Base-by-base conservation (phyloP, 495 filamentous ascomycete species). In the Penicillium soppii region DNA sequence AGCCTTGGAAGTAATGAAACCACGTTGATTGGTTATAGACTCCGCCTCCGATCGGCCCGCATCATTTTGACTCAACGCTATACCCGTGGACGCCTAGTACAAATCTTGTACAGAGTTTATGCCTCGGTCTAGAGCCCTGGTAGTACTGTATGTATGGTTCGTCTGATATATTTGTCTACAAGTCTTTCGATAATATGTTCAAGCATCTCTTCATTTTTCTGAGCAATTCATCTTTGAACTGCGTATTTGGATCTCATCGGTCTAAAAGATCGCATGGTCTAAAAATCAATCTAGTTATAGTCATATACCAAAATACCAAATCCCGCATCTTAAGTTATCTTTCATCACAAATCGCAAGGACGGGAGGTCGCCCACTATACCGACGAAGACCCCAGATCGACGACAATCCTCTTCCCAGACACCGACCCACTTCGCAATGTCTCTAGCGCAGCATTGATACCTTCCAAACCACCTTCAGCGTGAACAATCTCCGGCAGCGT, bases 361-460 rank as follows among this genome's bases (percentile, higher is more conserved):
- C 5, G 16, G 20, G 17, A 23, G 12, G 20, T 4, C 51, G 13
- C 27, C 3, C 13, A 3, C 22, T 47, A 52, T 42, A 30, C 53
- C 33, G 40, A 15, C 13, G 27, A 32, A 43, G 51, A 44, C 8
- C 54, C 58, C 23, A 74, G 54, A 40, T 71, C 67, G n/a, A 86
- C 77, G 19, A 85, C 82, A 54, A 84, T 69, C 43, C 81, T 74
- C 50, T 83, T 83, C 6, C 82, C 82, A 46, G 76, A 79, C 29
- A 77, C 75, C 22, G 74, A 69, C 4, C 84, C 83, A 59, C 70
- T 71, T 33, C 82, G 69, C 58, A 88, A 68, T 40, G 70, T 64
- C 51, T 87, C 81, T 44, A 89, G 60, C 3, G 80, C 83, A 22
- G 66, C 74, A 67, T 89, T 88, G 7, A 89, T 75, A 7, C 81